Base-by-base conservation (phyloP, 2,329 filamentous ascomycete genomes). In the Zelopaecilomyces penicillatus region DNA sequence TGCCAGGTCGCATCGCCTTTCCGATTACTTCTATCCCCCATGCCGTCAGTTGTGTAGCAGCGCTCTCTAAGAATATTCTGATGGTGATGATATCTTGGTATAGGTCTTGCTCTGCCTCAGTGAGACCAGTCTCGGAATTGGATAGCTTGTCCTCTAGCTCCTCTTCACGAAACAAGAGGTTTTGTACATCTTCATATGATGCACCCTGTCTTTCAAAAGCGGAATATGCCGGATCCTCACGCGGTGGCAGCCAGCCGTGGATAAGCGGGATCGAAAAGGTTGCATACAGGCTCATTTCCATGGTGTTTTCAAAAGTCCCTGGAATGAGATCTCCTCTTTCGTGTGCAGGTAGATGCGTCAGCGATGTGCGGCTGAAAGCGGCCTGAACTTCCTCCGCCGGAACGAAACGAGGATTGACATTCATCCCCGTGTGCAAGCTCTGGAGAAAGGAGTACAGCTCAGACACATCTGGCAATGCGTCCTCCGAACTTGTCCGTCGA, bases 391-490 rank as follows among this genome's bases (percentile, higher is more conserved):
- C 69, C 6, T 66, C 59, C 0, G 70, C 74, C 2, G 87, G 75
- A 6, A 94, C 75, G 51, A 95, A 93, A 19, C 85, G 80, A 3
- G 93, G 93, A 52, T 98, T 98, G 46, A 97, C 91, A 57, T 97
- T 98, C 87, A 98, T 95, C 33, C 93, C 93, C 0, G 90, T 97
- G 55, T 96, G 88, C 3, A 98, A 69, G 37, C 87, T 86, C 45
- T 93, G 79, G 2, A 98, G 70, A 58, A 98, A 98, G 5, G 76
- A 74, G 61, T 95, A 95, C 1, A 98, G 72, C 47, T 95, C 90
- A 32, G 83, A 78, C 7, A 97, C 84, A 60, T 97, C 93, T 0
- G 91, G 91, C 27, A 97, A 66, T 11, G 80, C 69, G 1, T 74
- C 75, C 31, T 82, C 78, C 3, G 69, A 65, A 39, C 78, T 77